Evolutionary conservation across 345 rosid genomes (phyloP), one percentile per base, ranked within the genome.

Genomic region (Tarenaya hassleriana): DNA sequence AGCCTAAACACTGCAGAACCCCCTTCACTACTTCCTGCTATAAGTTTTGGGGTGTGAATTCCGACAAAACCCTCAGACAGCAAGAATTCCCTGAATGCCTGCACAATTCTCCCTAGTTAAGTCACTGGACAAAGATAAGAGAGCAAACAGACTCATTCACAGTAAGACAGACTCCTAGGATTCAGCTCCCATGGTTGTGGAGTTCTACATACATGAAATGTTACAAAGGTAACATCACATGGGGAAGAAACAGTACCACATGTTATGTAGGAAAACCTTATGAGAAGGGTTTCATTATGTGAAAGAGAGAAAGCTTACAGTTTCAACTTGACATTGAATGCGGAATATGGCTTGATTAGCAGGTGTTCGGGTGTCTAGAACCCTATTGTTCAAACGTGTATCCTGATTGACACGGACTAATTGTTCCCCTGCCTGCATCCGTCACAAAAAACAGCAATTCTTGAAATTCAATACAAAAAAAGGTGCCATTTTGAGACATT

Each of bases 11-110:
- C 95, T 70, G 98, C 84, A 68, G 98, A 68, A 46, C 96, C 98
- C 20, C 95, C 98, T 73, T 91, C 98, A 69, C 98, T 91, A 17
- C 88, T 77, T 47, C 98, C 96, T 42, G 79, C 94, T 41, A 77
- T 81, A 57, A 92, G 12, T 71, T 92, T 92, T 1, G 96, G 96
- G 5, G 96, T 85, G 72, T 88, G 94, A 61, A 92, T 76, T 73
- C 73, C 95, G 43, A 77, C 66, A 72, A 92, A 92, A 16, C 45
- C 71, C 68, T 81, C 77, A 4, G 76, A 13, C 41, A 52, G 34
- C 47, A 85, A 68, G 60, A 77, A 77, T 24, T 85, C 75, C 56
- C 86, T 81, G 62, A 92, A 92, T 12, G 74, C 65, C 96, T 87
- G 77, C 76, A 71, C 0, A 51, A 61, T 16, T 16, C 21, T 14